Evolutionary conservation across 331 rosid species (phyloP), one percentile per base, ranked within the genome.

Genomic region (Rhamnella rubrinervis): DNA sequence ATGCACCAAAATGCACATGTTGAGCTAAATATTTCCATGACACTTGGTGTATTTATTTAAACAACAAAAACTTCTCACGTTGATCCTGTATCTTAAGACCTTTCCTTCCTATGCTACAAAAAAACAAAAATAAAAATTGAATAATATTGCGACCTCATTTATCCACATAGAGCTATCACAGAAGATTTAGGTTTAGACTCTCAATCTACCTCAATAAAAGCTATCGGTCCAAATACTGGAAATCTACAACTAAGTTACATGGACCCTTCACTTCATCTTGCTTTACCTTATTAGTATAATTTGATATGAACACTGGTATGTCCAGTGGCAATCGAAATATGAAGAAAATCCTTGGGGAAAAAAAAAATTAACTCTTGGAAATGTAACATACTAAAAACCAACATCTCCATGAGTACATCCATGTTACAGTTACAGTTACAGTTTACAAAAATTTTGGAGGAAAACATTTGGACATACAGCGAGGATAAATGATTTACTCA

Each of bases 1-100:
- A 47, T 23, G 44, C 56, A 37, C 20, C 72, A 58, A 17, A 37
- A 49, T 61, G 46, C 61, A 60, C 59, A 44, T 57, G 28, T 18
- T 10, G 13, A 25, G 23, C 23, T 53, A 64, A 55, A 60, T 60
- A 15, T 31, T 8, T 9, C 26, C 5, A 2, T 31, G 1, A 56
- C 23, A 21, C 17, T 56, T 56, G 35, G 35, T 31, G 61, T 1
- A 21, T 4, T 8, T 56, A 44, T 44, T 52, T 15, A 40, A 4
- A 44, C 11, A 9, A 44, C 16, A 3, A 44, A 44, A 7, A 44
- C 15, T 4, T 44, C 14, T 4, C 49, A 11, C 1, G 49, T 12
- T 44, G 49, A 9, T 12, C 13, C 16, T 44, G 49, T 44, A 41
- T 41, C 12, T 6, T 41, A 41, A 41, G 7, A 41, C 10, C 49